These are phyloP conservation scores for Hypomyces perniciosus DNA, from an alignment of 2,329 filamentous ascomycete genomes.

Conservation along the genomic window DNA sequence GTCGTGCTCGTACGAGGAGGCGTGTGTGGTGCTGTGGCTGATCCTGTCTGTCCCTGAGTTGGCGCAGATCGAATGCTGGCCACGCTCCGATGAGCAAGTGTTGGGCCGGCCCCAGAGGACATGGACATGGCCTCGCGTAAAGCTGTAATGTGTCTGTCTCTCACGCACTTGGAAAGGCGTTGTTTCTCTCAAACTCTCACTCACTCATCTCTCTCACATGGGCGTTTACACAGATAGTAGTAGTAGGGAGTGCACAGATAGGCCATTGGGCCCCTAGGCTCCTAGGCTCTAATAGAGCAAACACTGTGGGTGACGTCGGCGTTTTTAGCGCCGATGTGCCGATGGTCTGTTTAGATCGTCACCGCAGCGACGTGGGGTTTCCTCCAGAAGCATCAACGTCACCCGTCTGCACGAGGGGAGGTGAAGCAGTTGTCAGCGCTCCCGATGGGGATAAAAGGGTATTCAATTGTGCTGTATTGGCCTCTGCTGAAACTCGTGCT, in stretches of 20 bases:
- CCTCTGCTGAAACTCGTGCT: neutral
- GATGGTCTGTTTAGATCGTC: slow-evolving; percentile 15
- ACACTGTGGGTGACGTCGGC: slow-evolving; percentile 2
- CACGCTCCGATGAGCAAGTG: slow-evolving; percentile 52
- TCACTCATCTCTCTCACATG: neutral
- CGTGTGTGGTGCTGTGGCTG: slow-evolving; percentile 51
- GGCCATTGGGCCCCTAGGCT: neutral
- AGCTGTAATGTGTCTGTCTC: too few species aligned
- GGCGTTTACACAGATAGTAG: neutral
- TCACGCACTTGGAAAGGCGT: too few species aligned
- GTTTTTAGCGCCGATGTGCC: slow-evolving; percentile 23
- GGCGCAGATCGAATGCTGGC: slow-evolving; percentile 48
- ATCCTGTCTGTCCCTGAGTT: slow-evolving; percentile 26
- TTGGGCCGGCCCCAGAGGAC: slow-evolving; percentile 38
- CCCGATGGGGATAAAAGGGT: slow-evolving; percentile 63
- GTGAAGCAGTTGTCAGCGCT: neutral
- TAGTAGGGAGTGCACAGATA: neutral
- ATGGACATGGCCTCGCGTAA: slow-evolving; percentile 37
- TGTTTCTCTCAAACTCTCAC: too few species aligned
- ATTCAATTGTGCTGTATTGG: neutral
- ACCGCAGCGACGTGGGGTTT: slow-evolving; percentile 26
- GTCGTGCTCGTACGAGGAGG: slow-evolving; percentile 50
- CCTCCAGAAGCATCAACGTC: neutral
- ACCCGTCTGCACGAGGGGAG: neutral
- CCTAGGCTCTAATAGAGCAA: neutral